phyloP scores from a whole-genome alignment of 805 yeast species.

The Yamadazyma insecticola region DNA sequence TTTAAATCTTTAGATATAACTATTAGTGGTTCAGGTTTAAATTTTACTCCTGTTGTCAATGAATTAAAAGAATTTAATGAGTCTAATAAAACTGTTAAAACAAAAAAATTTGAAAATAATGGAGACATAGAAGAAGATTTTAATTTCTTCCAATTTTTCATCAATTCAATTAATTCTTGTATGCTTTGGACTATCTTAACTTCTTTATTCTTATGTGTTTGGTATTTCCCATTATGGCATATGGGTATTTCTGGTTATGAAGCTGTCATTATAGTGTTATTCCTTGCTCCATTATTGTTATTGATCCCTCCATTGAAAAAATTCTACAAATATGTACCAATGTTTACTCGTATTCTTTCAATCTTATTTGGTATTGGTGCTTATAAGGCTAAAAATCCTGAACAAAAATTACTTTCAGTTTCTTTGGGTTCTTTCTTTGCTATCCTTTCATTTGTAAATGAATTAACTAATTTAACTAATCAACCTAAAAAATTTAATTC shows the following conservation, averaged over 20 bases:
- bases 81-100: constrained; percentile 1
- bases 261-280: constrained; percentile 50
- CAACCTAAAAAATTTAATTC: constrained; percentile 33
- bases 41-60: constrained; percentile 1
- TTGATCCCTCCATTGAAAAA: constrained; percentile 35
- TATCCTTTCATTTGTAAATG: constrained; percentile 53
- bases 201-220: constrained; percentile 76
- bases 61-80: neutral
- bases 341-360: constrained; percentile 48
- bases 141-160: constrained; percentile 30
- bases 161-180: constrained; percentile 58
- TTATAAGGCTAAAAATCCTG: constrained; percentile 64
- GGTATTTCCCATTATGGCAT: constrained; percentile 98
- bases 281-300: constrained; percentile 57
- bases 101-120: constrained; percentile 1
- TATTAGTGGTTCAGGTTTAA: constrained; percentile 13
- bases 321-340: constrained; percentile 43
- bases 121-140: constrained; percentile 24
- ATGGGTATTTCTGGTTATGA: constrained; percentile 98
- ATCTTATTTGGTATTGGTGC: constrained; percentile 73
- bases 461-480: constrained; percentile 34
- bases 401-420: constrained; percentile 57
- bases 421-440: constrained; percentile 66
- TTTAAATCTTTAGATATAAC: constrained; percentile 58
- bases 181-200: constrained; percentile 84